Conservation (phyloP, 345 rosid genomes). For the Angophora floribunda region DNA sequence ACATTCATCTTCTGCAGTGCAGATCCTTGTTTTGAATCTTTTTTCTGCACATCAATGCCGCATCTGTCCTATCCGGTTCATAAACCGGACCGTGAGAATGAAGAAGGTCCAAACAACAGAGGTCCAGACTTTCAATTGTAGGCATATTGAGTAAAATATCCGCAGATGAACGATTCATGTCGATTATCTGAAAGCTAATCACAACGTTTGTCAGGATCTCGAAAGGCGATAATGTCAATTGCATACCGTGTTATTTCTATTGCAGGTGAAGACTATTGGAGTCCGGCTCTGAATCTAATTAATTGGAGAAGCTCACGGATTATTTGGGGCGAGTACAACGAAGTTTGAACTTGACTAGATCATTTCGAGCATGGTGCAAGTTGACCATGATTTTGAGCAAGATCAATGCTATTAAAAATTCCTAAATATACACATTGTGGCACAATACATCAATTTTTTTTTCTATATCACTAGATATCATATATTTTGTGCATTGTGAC, state of each 20-base stretch:
- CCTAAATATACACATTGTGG: background rate
- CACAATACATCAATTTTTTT: too few species aligned
- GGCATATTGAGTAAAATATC: background rate
- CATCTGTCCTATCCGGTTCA: background rate
- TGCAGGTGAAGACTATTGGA: background rate
- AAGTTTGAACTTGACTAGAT: background rate
- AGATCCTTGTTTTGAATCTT: background rate
- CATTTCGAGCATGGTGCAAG: accelerated
- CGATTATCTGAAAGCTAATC: background rate
- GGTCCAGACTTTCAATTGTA: background rate
- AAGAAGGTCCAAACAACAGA: background rate
- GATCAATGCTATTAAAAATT: background rate
- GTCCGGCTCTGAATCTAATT: background rate
- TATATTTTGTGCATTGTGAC: background rate
- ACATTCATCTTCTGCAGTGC: background rate
- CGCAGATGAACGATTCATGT: background rate
- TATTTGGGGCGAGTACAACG: background rate
- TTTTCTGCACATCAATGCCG: background rate
- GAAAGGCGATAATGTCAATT: accelerated
- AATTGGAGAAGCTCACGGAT: background rate
- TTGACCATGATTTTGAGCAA: background rate
- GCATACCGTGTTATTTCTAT: background rate
- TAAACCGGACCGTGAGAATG: background rate
- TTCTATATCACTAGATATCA: accelerated
- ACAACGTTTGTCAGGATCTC: background rate